phyloP scores from a whole-genome alignment of 2,329 filamentous ascomycete species.

The Colletotrichum tabaci region DNA sequence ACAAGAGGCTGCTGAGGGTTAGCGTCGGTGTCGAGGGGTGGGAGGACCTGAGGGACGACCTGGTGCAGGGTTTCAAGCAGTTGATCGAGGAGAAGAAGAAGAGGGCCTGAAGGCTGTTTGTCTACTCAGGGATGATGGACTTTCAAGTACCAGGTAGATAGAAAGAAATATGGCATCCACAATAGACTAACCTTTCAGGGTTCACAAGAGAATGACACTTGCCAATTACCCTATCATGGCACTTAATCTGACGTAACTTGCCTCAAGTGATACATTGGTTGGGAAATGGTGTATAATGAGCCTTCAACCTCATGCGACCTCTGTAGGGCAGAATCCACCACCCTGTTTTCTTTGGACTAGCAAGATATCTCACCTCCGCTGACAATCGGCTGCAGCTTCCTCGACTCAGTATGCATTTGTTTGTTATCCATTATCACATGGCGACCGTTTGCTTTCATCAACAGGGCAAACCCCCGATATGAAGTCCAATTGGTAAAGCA shows the following conservation, averaged over 20 bases:
- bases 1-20: slow-evolving; percentile 81
- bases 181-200: background rate
- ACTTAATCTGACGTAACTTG: too few species aligned
- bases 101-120: background rate
- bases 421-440: background rate
- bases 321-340: background rate
- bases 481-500: background rate
- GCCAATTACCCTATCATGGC: background rate
- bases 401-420: too few species aligned
- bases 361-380: too few species aligned
- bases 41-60: slow-evolving; percentile 85
- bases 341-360: background rate
- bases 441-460: background rate
- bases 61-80: slow-evolving; percentile 76
- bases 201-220: background rate
- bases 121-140: background rate
- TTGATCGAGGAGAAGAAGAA: slow-evolving; percentile 56
- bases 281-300: background rate
- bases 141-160: background rate
- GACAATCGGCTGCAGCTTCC: background rate
- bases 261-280: too few species aligned
- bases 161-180: background rate
- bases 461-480: background rate
- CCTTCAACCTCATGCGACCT: background rate
- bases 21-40: slow-evolving; percentile 90